Evolutionary conservation across 1,139 yeast genomes (phyloP).

Genomic region (Wickerhamiella pararugosa): DNA sequence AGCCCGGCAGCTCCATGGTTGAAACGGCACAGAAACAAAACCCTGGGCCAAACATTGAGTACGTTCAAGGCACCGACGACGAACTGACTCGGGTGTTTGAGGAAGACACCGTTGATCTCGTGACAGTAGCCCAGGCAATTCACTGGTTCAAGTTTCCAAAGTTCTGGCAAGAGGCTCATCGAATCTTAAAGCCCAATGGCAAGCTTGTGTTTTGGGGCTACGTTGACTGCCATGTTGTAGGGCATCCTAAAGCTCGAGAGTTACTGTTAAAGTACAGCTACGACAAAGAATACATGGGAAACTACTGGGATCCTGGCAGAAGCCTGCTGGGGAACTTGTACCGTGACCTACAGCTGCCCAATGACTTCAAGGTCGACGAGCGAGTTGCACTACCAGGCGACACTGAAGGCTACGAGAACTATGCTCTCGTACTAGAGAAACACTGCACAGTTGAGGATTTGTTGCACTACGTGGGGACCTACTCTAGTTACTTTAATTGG

Average conservation of each 20-base stretch:
- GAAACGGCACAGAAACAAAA: slow-evolving; percentile 27
- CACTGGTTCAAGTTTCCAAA: slow-evolving; percentile 57
- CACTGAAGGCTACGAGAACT: slow-evolving; percentile 19
- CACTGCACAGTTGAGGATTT: slow-evolving; percentile 31
- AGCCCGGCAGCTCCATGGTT: slow-evolving; percentile 52
- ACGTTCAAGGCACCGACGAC: slow-evolving; percentile 27
- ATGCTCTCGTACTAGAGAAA: slow-evolving; percentile 28
- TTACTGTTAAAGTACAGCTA: slow-evolving; percentile 29
- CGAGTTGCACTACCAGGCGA: slow-evolving; percentile 11
- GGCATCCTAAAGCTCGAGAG: slow-evolving; percentile 27
- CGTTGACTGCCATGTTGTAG: slow-evolving; percentile 36
- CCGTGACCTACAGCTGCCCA: slow-evolving; percentile 9
- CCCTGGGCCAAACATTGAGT: slow-evolving; percentile 17
- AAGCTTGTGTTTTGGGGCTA: slow-evolving; percentile 72
- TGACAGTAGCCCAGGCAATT: slow-evolving; percentile 64
- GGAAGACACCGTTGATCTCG: slow-evolving; percentile 34
- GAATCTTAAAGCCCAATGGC: slow-evolving; percentile 42
- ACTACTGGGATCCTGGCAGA: slow-evolving; percentile 14
- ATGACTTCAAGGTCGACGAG: slow-evolving; percentile 8
- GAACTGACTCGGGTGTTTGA: slow-evolving; percentile 16
- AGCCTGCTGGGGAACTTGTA: slow-evolving; percentile 8
- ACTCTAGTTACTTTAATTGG: slow-evolving; percentile 65
- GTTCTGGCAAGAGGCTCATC: slow-evolving; percentile 37
- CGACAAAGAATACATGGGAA: slow-evolving; percentile 9
- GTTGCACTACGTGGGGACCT: slow-evolving; percentile 40